Conservation (phyloP, 2,329 filamentous ascomycete species). For the Arthrobotrys megalospora region DNA sequence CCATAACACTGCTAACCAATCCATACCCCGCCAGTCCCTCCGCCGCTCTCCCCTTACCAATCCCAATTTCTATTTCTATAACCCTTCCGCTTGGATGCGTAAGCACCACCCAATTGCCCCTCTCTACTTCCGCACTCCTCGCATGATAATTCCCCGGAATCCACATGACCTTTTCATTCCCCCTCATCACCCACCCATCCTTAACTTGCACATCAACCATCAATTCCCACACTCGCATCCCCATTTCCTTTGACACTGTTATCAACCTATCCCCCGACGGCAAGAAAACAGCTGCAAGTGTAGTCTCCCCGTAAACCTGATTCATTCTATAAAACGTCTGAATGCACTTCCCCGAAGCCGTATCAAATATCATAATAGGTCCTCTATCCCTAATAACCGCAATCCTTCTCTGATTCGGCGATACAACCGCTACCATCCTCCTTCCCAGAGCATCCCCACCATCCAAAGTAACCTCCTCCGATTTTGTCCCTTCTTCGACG, state of each 20-base stretch:
- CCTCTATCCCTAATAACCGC: neutral
- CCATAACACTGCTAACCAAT: constrained; percentile 23
- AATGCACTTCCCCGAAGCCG: constrained; percentile 1
- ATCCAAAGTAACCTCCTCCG: neutral
- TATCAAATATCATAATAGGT: neutral
- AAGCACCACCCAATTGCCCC: constrained; percentile 2
- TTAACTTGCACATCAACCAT: constrained; percentile 2
- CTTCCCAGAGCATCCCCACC: neutral
- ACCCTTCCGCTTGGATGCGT: constrained; percentile 18
- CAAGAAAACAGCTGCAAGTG: neutral
- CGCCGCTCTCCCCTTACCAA: neutral
- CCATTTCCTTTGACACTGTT: constrained; percentile 23
- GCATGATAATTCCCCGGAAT: constrained; percentile 16
- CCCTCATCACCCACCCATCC: constrained; percentile 11
- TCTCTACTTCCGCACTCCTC: neutral
- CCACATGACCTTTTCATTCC: constrained; percentile 14
- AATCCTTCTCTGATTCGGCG: neutral
- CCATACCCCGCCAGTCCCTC: neutral
- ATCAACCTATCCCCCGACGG: constrained; percentile 21
- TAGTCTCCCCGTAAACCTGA: constrained; percentile 5
- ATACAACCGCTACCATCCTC: neutral
- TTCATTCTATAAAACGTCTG: constrained; percentile 1
- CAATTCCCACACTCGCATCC: constrained; percentile 3
- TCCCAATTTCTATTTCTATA: constrained; percentile 1
- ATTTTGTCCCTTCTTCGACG: neutral